These are phyloP conservation scores for Saitozyma podzolica DNA, from an alignment of 768 basidiomycete genomes.

Conservation along the genomic window DNA sequence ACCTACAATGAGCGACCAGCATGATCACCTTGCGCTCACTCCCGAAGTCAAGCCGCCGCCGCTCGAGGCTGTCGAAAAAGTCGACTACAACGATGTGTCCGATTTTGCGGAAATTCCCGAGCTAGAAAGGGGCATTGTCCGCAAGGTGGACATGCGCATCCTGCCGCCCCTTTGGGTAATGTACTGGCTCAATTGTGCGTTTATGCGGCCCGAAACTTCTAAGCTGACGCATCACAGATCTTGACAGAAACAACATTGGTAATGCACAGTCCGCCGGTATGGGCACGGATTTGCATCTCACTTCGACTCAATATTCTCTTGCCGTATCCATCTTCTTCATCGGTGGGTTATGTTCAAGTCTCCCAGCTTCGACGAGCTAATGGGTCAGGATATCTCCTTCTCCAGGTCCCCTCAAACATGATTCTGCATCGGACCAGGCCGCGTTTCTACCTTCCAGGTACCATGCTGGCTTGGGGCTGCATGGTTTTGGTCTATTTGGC, in stretches of 20 bases:
- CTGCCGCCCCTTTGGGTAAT: conserved; percentile 24
- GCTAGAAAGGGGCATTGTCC: too few relatives aligned
- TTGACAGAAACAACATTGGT: conserved; percentile 16
- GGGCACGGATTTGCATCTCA: conserved; percentile 27
- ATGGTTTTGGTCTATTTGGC: conserved; percentile 13
- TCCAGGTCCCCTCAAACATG: conserved; percentile 22
- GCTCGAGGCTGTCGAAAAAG: too few relatives aligned
- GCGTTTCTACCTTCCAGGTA: conserved; percentile 15
- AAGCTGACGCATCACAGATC: conserved; percentile 12
- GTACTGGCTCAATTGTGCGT: conserved; percentile 20
- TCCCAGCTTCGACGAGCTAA: too few relatives aligned
- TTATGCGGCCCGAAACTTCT: neutral
- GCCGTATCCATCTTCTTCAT: conserved; percentile 12
- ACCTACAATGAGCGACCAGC: too few relatives aligned
- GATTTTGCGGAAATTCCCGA: too few relatives aligned
- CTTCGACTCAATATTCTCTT: conserved; percentile 21
- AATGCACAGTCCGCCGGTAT: conserved; percentile 33
- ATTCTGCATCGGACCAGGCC: conserved; percentile 12
- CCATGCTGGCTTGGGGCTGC: conserved; percentile 14
- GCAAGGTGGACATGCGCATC: conserved; percentile 29
- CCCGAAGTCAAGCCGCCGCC: too few relatives aligned
- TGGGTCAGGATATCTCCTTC: too few relatives aligned
- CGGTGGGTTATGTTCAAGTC: too few relatives aligned
- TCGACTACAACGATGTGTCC: too few relatives aligned
- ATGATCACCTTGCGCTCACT: too few relatives aligned